Evolutionary conservation across 495 filamentous ascomycete genomes (phyloP), one percentile per base, ranked within the genome.

Genomic region (Aspergillus ellipticus): DNA sequence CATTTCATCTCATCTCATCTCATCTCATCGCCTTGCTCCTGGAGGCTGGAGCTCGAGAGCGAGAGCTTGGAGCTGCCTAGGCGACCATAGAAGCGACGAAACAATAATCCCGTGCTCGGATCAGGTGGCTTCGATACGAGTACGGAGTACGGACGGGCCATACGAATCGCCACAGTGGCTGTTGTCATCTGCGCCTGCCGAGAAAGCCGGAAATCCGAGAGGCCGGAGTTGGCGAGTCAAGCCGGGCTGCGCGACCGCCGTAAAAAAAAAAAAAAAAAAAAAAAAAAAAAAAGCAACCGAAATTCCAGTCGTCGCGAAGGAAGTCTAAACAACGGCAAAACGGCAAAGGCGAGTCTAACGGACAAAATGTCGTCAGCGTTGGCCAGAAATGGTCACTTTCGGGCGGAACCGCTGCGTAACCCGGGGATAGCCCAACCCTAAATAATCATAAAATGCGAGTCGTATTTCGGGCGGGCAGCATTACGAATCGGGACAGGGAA

Each of bases 101-200:
- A 17, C 6, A 21, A n/a, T 45, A 22, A 22, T 22, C 22, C 42
- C 10, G 42, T 45, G 19, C 10, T 17, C 20, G 41, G 52, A 51
- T 48, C 57, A 51, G 53, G 53, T 58, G 59, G 59, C 51, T 56
- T 13, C 22, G 58, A 63, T 63, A 63, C 60, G 60, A 63, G 46
- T 4, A n/a, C n/a, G n/a, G n/a, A n/a, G n/a, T n/a, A n/a, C n/a
- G n/a, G n/a, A n/a, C n/a, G n/a, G n/a, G n/a, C n/a, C n/a, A 7
- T n/a, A 46, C 47, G 35, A 53, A 45, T 59, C 54, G 60, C 60
- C 60, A 63, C 60, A 56, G 58, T 60, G 58, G 58, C 58, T 60
- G 53, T 56, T 54, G 53, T 51, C 53, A 52, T 33, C 47, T 55
- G 53, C 53, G 48, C 22, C 47, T 55, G 53, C 39, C 49, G 49